Base-by-base conservation (phyloP, 2,329 filamentous ascomycete genomes). In the Pseudogymnoascus destructans region DNA sequence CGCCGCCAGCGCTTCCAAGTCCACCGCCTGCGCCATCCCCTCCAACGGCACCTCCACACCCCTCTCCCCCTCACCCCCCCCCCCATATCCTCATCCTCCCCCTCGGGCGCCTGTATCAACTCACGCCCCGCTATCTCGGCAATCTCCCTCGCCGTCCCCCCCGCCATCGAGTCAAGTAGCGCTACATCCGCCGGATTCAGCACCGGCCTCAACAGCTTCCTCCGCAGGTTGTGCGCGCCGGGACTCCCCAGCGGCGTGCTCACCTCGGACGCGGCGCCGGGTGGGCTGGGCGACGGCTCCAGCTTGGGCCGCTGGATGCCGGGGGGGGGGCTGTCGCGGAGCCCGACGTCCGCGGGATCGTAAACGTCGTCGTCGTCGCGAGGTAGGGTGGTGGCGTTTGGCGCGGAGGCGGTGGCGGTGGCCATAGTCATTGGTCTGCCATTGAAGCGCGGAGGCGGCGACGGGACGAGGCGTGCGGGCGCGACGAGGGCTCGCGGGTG, bases 151-250 rank as follows among this genome's bases (percentile, higher is more conserved):
- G 75, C 75, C 66, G 82, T 81, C 66, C 82, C 81, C 67, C 75
- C 79, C 64, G 74, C 80, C 73, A 91, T 77, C 69, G 77, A 75
- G 59, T 74, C 72, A 62, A 92, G 77, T 70, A 92, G 76, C 63
- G 88, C 82, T 64, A 76, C 80, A 77, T 87, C 82, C 65, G 79
- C 81, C 67, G 79, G 79, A 65, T 73, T 80, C 40, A 79, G 74
- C 63, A 71, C 74, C 61, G 77, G 72, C 78, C 80, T 81, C 66
- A 68, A 73, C 63, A 63, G 64, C 38, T 74, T 72, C 74, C 77
- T 77, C 75, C 74, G 72, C 67, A 74, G 76, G 68, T 74, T 75
- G 69, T 70, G 68, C 64, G 69, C 70, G 8, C 23, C 23, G 25
- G 15, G 55, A 61, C 66, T 66, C 62, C 65, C 71, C 64, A 66